Conservation (phyloP, 2,329 filamentous ascomycete genomes). For the Hymenoscyphus linearis region DNA sequence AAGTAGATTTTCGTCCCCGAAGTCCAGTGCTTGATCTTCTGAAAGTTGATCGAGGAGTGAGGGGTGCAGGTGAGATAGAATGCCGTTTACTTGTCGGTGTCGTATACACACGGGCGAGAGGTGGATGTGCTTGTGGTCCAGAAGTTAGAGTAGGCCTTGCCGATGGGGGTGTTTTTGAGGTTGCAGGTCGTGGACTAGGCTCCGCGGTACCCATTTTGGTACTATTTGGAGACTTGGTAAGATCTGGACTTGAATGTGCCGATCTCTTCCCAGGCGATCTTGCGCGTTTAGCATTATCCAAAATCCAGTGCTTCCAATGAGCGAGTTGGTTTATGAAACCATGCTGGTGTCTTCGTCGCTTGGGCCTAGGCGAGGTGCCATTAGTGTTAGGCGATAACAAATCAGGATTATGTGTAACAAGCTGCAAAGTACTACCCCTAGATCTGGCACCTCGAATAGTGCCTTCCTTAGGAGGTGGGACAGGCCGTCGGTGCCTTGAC, state of each 20-base stretch:
- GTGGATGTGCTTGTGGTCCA: slow-evolving; percentile 31
- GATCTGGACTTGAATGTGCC: slow-evolving; percentile 50
- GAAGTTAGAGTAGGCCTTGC: slow-evolving; percentile 31
- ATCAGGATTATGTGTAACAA: slow-evolving; percentile 66
- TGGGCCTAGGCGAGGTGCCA: slow-evolving; percentile 25
- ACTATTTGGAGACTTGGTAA: slow-evolving; percentile 41
- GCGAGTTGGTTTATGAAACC: slow-evolving; percentile 62
- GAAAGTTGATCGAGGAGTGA: slow-evolving; percentile 84
- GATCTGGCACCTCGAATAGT: slow-evolving; percentile 63
- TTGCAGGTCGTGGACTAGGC: slow-evolving; percentile 54
- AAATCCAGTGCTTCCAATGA: slow-evolving; percentile 67
- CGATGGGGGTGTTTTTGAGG: slow-evolving; percentile 40
- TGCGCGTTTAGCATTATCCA: slow-evolving; percentile 59
- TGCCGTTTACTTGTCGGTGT: slow-evolving; percentile 59
- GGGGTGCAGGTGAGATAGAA: slow-evolving; percentile 77
- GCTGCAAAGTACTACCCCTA: slow-evolving; percentile 78
- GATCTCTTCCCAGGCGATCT: slow-evolving; percentile 45
- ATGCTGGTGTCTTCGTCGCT: slow-evolving; percentile 52
- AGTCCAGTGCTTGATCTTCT: slow-evolving; percentile 78
- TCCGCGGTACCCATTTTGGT: slow-evolving; percentile 44
- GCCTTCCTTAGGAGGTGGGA: slow-evolving; percentile 82
- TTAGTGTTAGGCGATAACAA: slow-evolving; percentile 47
- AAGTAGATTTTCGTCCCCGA: slow-evolving; percentile 89
- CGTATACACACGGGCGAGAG: slow-evolving; percentile 34
- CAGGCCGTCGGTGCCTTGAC: slow-evolving; percentile 66